A percentile compares a stretch with the other conserved stretches of the same genome.
phyloP scores from a whole-genome alignment of 371 early-diverging fungal species.

The Mucor racemosus region DNA sequence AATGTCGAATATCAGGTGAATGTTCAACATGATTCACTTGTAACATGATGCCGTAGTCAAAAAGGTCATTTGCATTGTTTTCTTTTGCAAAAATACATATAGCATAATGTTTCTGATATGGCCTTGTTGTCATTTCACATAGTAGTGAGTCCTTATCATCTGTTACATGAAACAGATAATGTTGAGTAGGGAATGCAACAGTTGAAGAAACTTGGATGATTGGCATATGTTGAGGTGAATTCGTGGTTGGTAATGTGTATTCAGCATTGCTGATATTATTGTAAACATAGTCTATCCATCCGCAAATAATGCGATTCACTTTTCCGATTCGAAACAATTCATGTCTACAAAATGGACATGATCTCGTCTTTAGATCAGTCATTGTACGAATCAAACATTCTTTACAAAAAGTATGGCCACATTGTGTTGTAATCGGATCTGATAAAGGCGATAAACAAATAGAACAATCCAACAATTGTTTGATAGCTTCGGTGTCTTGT shows the following conservation, averaged over 20 bases:
- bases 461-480: conserved; percentile 21
- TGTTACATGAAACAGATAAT: conserved; percentile 39
- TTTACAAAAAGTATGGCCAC: conserved; percentile 74
- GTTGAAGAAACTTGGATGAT: conserved; percentile 7
- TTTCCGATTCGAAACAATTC: conserved; percentile 14
- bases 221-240: conserved; percentile 1
- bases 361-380: background rate
- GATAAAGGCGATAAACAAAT: conserved; percentile 20
- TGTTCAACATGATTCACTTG: conserved; percentile 31
- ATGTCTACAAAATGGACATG: conserved; percentile 27
- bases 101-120: conserved; percentile 46
- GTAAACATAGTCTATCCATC: conserved; percentile 15
- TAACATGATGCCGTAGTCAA: conserved; percentile 45
- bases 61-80: conserved; percentile 15
- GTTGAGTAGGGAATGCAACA: conserved; percentile 13
- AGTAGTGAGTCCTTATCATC: conserved; percentile 54
- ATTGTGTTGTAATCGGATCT: conserved; percentile 62
- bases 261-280: background rate
- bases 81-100: conserved; percentile 49
- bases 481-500: background rate
- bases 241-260: background rate
- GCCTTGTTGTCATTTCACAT: conserved; percentile 44
- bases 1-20: conserved; percentile 33
- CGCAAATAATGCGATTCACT: conserved; percentile 8
- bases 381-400: conserved; percentile 43